A percentile compares a stretch with the other conserved stretches of the same genome.
These are phyloP conservation scores for Bretziella fagacearum DNA, from an alignment of 2,329 filamentous ascomycete genomes.

Conservation along the genomic window DNA sequence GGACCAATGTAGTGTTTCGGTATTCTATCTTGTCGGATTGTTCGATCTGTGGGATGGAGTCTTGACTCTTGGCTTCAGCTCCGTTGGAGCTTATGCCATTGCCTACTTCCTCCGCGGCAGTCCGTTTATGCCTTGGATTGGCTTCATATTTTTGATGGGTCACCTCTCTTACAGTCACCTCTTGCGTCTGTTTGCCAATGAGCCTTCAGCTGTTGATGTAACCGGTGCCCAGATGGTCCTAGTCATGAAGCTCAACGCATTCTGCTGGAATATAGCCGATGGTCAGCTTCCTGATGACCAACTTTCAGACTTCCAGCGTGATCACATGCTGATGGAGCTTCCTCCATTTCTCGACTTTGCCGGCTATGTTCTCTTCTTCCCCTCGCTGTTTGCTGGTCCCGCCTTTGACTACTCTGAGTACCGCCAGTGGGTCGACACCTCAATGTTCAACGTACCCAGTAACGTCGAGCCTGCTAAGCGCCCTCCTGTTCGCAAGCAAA, in stretches of 20 bases:
- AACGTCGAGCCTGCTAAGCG: conserved; percentile 72
- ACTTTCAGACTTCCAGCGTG: conserved; percentile 74
- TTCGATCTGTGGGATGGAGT: conserved; percentile 85
- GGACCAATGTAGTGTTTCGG: conserved; percentile 44
- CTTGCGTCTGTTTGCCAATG: conserved; percentile 52
- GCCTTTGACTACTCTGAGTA: conserved; percentile 94
- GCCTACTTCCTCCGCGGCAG: conserved; percentile 61
- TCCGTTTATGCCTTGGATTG: conserved; percentile 94
- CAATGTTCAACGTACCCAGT: conserved; percentile 77
- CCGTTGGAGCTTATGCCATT: conserved; percentile 65
- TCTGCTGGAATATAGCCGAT: conserved; percentile 96
- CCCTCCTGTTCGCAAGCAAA: conserved; percentile 72
- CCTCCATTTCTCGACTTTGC: conserved; percentile 65
- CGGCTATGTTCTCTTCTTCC: conserved; percentile 92
- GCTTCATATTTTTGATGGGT: conserved; percentile 83
- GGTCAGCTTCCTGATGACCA: conserved; percentile 62
- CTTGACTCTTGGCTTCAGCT: conserved; percentile 61
- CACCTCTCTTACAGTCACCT: conserved; percentile 91
- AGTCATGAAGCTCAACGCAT: conserved; percentile 92
- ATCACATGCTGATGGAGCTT: conserved; percentile 57
- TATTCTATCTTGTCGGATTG: conserved; percentile 86
- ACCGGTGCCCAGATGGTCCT: conserved; percentile 96
- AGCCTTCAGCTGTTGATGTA: conserved; percentile 59
- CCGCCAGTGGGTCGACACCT: conserved; percentile 76
- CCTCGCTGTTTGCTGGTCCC: conserved; percentile 72